Percentiles rank a stretch among this genome's conserved stretches.
Evolutionary conservation across 805 yeast species (phyloP).

Genomic region (Clavispora santaluciae): DNA sequence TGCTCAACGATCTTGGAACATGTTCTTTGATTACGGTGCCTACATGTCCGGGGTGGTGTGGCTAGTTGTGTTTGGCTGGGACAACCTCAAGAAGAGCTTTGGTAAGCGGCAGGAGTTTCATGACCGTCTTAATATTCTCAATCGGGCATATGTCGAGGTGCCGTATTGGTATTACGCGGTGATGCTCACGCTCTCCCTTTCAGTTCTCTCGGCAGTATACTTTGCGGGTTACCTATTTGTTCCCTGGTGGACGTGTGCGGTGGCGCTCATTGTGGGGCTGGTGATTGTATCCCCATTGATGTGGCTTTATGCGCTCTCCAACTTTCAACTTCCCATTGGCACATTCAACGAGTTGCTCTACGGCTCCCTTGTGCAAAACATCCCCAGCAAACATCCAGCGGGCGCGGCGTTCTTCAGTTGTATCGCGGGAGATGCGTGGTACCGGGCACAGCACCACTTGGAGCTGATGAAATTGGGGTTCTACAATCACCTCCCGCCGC

Average conservation of each 20-base stretch:
- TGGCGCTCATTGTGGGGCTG: slow-evolving; percentile 41
- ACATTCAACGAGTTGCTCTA: slow-evolving; percentile 47
- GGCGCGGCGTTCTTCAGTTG: slow-evolving; percentile 48
- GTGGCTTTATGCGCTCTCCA: slow-evolving; percentile 47
- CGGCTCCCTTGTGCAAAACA: slow-evolving; percentile 40
- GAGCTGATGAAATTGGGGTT: slow-evolving; percentile 45
- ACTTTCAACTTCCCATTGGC: slow-evolving; percentile 50
- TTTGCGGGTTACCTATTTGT: slow-evolving; percentile 25
- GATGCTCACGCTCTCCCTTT: slow-evolving; percentile 30
- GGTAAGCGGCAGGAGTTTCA: slow-evolving; percentile 14
- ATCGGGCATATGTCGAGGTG: slow-evolving; percentile 36
- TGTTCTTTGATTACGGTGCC: slow-evolving; percentile 51
- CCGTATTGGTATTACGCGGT: slow-evolving; percentile 40
- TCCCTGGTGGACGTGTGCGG: slow-evolving; percentile 42
- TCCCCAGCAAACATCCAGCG: slow-evolving; percentile 37
- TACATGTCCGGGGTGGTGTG: slow-evolving; percentile 45
- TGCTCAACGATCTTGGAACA: slow-evolving; percentile 46
- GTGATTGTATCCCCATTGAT: slow-evolving; percentile 46
- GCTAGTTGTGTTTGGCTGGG: slow-evolving; percentile 37
- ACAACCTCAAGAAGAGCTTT: slow-evolving; percentile 8
- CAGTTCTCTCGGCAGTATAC: slow-evolving; percentile 7
- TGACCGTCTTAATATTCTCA: slow-evolving; percentile 42
- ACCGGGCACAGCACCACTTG: slow-evolving; percentile 41
- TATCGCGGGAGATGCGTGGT: slow-evolving; percentile 52
- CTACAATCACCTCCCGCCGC: slow-evolving; percentile 51